These are phyloP conservation scores for Periconia sp. DNA, from an alignment of 2,329 filamentous ascomycete species.

Conservation along the genomic window DNA sequence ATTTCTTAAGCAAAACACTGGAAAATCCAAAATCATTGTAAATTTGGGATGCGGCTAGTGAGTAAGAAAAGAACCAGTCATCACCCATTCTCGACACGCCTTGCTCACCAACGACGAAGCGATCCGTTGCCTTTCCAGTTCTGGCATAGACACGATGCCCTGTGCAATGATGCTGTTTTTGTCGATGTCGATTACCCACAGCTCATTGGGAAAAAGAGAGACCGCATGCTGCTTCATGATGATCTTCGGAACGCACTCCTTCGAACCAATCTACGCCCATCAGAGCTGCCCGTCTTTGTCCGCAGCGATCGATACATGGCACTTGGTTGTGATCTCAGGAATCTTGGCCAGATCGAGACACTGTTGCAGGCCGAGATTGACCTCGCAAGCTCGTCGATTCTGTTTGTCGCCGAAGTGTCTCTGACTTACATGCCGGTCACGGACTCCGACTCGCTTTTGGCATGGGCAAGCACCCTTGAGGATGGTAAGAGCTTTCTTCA, in stretches of 20 bases:
- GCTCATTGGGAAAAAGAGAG: conserved; percentile 73
- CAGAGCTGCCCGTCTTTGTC: conserved; percentile 31
- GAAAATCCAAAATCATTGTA: conserved; percentile 70
- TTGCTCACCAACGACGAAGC: conserved; percentile 51
- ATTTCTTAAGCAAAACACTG: conserved; percentile 65
- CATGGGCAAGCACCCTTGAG: conserved; percentile 73
- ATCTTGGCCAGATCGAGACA: conserved; percentile 62
- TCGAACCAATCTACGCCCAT: conserved; percentile 24
- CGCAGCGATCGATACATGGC: conserved; percentile 72
- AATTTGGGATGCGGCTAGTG: conserved; percentile 91
- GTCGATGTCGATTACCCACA: conserved; percentile 86
- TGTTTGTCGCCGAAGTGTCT: conserved; percentile 89
- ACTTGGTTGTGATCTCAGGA: conserved; percentile 77
- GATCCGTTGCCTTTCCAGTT: conserved; percentile 87
- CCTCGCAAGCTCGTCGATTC: conserved; percentile 60
- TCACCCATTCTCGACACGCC: neutral
- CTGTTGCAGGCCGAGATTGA: conserved; percentile 63
- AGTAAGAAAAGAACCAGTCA: conserved; percentile 46
- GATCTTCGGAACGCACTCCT: conserved; percentile 45
- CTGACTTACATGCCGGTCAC: conserved; percentile 83
- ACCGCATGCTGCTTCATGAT: conserved; percentile 61
- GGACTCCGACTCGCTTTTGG: conserved; percentile 72
- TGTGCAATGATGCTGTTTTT: conserved; percentile 65
- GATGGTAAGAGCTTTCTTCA: conserved; percentile 56
- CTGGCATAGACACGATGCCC: conserved; percentile 64